Evolutionary conservation across 192 early-diverging fungal species (phyloP).

Genomic region (Linnemannia exigua): DNA sequence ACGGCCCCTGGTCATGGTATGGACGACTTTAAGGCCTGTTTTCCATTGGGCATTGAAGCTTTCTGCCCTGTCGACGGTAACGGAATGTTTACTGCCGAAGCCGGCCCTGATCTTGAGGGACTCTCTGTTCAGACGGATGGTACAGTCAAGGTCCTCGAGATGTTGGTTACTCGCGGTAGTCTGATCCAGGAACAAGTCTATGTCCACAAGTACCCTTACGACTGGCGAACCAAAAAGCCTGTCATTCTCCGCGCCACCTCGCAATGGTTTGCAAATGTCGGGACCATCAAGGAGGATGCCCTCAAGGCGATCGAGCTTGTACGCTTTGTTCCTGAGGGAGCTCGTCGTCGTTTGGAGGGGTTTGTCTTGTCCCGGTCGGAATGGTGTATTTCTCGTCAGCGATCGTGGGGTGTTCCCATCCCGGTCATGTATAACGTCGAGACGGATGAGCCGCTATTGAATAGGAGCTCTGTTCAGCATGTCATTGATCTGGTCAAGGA

Average conservation of each 20-base stretch:
- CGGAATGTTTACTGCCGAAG: slow-evolving; percentile 76
- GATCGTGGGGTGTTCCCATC: slow-evolving; percentile 88
- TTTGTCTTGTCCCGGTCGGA: slow-evolving; percentile 79
- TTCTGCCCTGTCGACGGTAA: slow-evolving; percentile 80
- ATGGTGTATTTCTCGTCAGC: slow-evolving; percentile 90
- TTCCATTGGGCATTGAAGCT: slow-evolving; percentile 64
- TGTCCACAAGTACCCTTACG: slow-evolving; percentile 85
- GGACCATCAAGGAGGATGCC: slow-evolving; percentile 65
- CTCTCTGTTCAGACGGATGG: slow-evolving; percentile 72
- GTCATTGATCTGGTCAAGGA: slow-evolving; percentile 71
- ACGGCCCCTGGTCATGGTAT: slow-evolving; percentile 86
- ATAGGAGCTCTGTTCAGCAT: slow-evolving; percentile 72
- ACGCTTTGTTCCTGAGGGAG: slow-evolving; percentile 68
- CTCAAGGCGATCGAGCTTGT: slow-evolving; percentile 69
- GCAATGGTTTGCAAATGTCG: slow-evolving; percentile 87
- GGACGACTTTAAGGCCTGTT: slow-evolving; percentile 81
- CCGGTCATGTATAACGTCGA: slow-evolving; percentile 77
- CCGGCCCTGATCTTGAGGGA: slow-evolving; percentile 70
- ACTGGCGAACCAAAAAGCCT: slow-evolving; percentile 88
- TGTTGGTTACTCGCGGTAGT: slow-evolving; percentile 47
- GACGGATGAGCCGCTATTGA: slow-evolving; percentile 74
- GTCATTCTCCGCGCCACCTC: slow-evolving; percentile 83
- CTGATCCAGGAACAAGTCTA: slow-evolving; percentile 67
- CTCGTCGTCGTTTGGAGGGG: slow-evolving; percentile 66
- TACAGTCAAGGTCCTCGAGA: slow-evolving; percentile 65